These are phyloP conservation scores for Fusarium sarcochroum DNA, from an alignment of 2,329 filamentous ascomycete species.

Conservation along the genomic window DNA sequence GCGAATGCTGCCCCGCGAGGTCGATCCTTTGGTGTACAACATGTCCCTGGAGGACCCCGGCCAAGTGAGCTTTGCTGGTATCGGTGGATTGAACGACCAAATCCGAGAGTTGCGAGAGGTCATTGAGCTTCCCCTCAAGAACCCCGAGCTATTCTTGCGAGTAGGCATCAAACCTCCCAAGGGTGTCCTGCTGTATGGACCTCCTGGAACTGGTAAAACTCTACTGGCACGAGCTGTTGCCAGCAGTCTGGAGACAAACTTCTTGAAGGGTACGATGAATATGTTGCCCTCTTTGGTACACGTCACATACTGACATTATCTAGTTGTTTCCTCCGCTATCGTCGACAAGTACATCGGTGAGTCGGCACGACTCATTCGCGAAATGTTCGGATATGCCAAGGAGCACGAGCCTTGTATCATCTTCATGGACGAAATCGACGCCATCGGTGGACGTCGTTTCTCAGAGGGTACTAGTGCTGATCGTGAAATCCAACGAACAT, in stretches of 20 bases:
- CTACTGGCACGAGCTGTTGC: slow-evolving; percentile 94
- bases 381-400: slow-evolving; percentile 99
- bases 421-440: slow-evolving; percentile 99
- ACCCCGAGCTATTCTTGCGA: slow-evolving; percentile 95
- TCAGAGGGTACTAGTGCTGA: slow-evolving; percentile 98
- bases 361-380: slow-evolving; percentile 94
- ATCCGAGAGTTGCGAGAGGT: slow-evolving; percentile 97
- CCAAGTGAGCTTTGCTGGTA: slow-evolving; percentile 97
- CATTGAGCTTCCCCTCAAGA: slow-evolving; percentile 97
- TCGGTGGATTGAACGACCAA: slow-evolving; percentile 97
- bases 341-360: slow-evolving; percentile 99
- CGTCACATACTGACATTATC: slow-evolving; percentile 37
- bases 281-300: neutral
- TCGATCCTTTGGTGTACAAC: slow-evolving; percentile 99
- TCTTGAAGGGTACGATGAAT: slow-evolving; percentile 83
- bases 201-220: slow-evolving; percentile 97
- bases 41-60: slow-evolving; percentile 99
- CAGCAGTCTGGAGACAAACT: slow-evolving; percentile 97
- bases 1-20: slow-evolving; percentile 98
- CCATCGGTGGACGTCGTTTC: slow-evolving; percentile 96
- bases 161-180: slow-evolving; percentile 99
- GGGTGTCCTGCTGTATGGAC: slow-evolving; percentile 95
- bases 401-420: slow-evolving; percentile 99
- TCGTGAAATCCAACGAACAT: slow-evolving; percentile 96
- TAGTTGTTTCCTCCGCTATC: slow-evolving; percentile 97